These are phyloP conservation scores for Santalum album DNA, from an alignment of 164 flowering plant species.

Conservation along the genomic window DNA sequence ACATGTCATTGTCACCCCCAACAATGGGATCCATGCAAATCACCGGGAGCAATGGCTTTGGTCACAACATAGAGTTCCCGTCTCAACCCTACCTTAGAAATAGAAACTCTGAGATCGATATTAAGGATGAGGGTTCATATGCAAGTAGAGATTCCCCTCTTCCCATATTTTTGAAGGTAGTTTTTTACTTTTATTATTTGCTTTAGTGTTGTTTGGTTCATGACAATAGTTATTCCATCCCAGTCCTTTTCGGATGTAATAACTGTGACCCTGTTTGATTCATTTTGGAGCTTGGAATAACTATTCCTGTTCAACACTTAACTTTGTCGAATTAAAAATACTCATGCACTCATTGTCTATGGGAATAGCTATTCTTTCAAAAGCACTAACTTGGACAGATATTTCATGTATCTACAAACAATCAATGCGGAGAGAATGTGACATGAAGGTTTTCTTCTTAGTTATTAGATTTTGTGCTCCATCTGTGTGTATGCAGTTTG, in stretches of 20 bases:
- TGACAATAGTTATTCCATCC: too few species aligned
- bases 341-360: too few species aligned
- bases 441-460: background rate
- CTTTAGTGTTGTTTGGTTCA: too few species aligned
- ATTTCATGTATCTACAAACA: too few species aligned
- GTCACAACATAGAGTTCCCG: slow-evolving; percentile 65
- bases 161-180: slow-evolving; percentile 75
- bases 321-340: too few species aligned
- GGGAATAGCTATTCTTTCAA: too few species aligned
- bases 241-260: too few species aligned
- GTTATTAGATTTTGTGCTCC: background rate
- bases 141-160: slow-evolving; percentile 39
- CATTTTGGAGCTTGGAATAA: too few species aligned
- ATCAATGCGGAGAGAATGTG: background rate
- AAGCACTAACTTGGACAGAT: too few species aligned
- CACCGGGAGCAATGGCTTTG: slow-evolving; percentile 65
- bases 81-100: slow-evolving; percentile 53
- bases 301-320: too few species aligned
- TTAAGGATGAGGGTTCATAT: slow-evolving; percentile 27
- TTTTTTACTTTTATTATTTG: too few species aligned
- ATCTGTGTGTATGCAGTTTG: slow-evolving; percentile 47
- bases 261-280: background rate
- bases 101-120: slow-evolving; percentile 49
- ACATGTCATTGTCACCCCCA: slow-evolving; percentile 37
- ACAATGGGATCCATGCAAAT: slow-evolving; percentile 58